A percentile compares a stretch with the other conserved stretches of the same genome.
Evolutionary conservation across 2,329 filamentous ascomycete genomes (phyloP).

Genomic region (Botrytis fabae): DNA sequence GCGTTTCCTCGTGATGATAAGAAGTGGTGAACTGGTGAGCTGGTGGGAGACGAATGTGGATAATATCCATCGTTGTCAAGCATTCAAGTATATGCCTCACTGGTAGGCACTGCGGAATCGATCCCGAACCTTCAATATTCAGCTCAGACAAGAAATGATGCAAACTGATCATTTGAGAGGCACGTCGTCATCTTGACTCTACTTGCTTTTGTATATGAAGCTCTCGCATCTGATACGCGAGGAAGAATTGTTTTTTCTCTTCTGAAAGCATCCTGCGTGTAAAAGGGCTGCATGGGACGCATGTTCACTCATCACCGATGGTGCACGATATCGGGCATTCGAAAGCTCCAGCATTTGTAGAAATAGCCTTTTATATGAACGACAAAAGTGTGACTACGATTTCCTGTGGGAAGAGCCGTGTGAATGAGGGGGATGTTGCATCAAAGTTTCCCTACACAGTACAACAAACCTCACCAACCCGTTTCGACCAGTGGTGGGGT

Average conservation of each 20-base stretch:
- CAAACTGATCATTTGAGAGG: neutral
- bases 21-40: slow-evolving; percentile 12
- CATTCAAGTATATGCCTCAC: neutral
- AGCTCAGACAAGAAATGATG: neutral
- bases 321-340: neutral
- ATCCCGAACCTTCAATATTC: neutral
- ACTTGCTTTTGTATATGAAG: neutral
- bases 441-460: neutral
- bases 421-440: slow-evolving; percentile 6
- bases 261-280: neutral
- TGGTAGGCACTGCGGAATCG: neutral
- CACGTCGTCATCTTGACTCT: neutral
- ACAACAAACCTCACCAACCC: neutral
- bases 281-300: neutral
- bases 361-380: neutral
- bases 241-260: neutral
- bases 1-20: slow-evolving; percentile 9
- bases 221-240: neutral
- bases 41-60: slow-evolving; percentile 8
- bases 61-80: neutral
- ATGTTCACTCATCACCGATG: neutral
- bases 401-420: slow-evolving; percentile 11
- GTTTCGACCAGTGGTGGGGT: slow-evolving; percentile 2
- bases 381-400: neutral
- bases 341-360: neutral